A percentile compares a stretch with the other conserved stretches of the same genome.
These are phyloP conservation scores for Physcomitrium patens DNA, from an alignment of 225 moss, liverwort and hornwort genomes.

Conservation along the genomic window DNA sequence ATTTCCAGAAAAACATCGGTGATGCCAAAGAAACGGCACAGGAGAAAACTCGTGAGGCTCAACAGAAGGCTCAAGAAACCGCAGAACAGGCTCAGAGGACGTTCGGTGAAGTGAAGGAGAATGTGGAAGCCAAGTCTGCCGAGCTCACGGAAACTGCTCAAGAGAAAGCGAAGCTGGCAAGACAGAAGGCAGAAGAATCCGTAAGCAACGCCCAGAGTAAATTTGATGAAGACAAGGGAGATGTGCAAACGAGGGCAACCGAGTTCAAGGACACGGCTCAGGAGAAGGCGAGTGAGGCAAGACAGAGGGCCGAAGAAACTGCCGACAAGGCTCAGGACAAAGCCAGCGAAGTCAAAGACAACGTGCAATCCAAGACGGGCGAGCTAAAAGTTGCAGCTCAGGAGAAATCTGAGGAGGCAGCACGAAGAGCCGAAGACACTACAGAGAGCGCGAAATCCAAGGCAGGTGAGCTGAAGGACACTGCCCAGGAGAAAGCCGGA, in stretches of 20 bases:
- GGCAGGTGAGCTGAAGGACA: conserved; percentile 26
- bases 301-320: conserved; percentile 18
- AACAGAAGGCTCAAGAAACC: conserved; percentile 29
- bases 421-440: conserved; percentile 28
- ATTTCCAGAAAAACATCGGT: conserved; percentile 43
- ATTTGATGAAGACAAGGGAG: not conserved
- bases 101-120: conserved; percentile 28
- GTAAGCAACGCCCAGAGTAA: conserved; percentile 6
- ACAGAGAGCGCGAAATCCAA: conserved; percentile 35
- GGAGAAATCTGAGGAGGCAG: conserved; percentile 17
- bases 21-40: conserved; percentile 37
- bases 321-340: conserved; percentile 31
- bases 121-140: conserved; percentile 17
- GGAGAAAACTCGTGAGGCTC: conserved; percentile 37
- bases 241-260: not conserved
- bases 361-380: conserved; percentile 18
- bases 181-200: not conserved
- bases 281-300: conserved; percentile 29
- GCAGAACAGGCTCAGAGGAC: conserved; percentile 40
- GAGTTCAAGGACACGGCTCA: conserved; percentile 34
- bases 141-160: not conserved
- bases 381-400: conserved; percentile 27
- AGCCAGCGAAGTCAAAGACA: conserved; percentile 26
- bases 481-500: conserved; percentile 29
- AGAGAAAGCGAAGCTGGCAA: not conserved